These are phyloP conservation scores for Halophytophthora batemanensis DNA, from an alignment of 352 stramenopile species.

Conservation along the genomic window DNA sequence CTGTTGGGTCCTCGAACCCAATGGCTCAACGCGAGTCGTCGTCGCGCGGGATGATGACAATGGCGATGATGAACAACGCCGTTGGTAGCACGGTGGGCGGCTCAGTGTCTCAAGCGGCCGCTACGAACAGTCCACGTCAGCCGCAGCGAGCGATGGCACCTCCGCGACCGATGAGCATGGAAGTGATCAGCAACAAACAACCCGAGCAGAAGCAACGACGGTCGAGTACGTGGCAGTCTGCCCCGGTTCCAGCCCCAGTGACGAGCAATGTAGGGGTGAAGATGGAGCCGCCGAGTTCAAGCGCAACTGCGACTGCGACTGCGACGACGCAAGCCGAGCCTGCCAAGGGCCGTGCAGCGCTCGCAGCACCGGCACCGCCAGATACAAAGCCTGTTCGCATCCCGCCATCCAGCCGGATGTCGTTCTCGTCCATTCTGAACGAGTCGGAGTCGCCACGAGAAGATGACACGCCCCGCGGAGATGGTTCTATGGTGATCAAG, in stretches of 20 bases:
- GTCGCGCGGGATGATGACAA: constrained; percentile 53
- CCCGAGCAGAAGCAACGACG: constrained; percentile 8
- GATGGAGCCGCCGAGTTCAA: background rate
- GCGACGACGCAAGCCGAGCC: constrained; percentile 1
- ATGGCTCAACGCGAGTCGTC: constrained; percentile 40
- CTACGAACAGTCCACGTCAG: constrained; percentile 20
- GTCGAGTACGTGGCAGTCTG: constrained; percentile 20
- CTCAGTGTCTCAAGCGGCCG: constrained; percentile 7
- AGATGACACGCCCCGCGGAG: constrained; percentile 31
- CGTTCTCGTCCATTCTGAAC: constrained; percentile 87
- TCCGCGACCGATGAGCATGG: constrained; percentile 25
- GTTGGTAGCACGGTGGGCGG: constrained; percentile 7
- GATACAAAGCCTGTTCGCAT: constrained; percentile 22
- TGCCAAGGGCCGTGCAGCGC: constrained; percentile 13
- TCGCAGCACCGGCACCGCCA: constrained; percentile 16
- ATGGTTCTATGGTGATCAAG: constrained; percentile 34
- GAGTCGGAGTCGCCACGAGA: constrained; percentile 75
- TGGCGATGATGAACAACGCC: constrained; percentile 47
- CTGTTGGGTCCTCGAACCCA: constrained; percentile 9
- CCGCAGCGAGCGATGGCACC: constrained; percentile 8
- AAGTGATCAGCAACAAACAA: constrained; percentile 16
- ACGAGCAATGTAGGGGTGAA: constrained; percentile 3
- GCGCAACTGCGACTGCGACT: constrained; percentile 2
- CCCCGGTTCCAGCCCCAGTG: background rate
- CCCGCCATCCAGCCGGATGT: constrained; percentile 63